Evolutionary conservation across 129 eudicot genomes (phyloP), one percentile per base, ranked within the genome.

Genomic region (Centaurea solstitialis): DNA sequence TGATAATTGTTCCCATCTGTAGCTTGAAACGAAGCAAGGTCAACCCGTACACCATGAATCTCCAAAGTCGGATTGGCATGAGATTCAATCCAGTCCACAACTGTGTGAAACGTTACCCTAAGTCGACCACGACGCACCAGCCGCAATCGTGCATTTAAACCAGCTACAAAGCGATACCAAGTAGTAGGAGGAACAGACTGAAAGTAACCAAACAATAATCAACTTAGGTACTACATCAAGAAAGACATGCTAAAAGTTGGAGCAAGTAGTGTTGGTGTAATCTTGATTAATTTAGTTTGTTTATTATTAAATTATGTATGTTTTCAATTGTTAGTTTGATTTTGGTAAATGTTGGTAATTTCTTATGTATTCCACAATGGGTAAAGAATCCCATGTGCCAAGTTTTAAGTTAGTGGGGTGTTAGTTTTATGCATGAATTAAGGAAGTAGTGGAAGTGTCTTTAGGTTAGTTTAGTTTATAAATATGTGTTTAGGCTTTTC

Each of bases 101-200:
- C 87, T 8, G 92, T 82, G 4, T 85, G 88, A 72, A 95, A 89
- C 79, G 75, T 95, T 72, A 74, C 40, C 79, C 92, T 84, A 15
- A 95, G 90, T 75, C 95, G 81, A 76, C 97, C 99, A 69, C 80
- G 85, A 43, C 97, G 87, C 33, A 91, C 97, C 80, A 93, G 84
- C 40, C 99, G 98, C 80, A 95, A 87, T 66, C 93, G 97, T 41
- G 99, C 99, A 87, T 95, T 95, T 76, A 95, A 70, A 65, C 99
- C 99, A 80, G 99, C 98, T 75, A 95, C 99, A 81, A 93, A 86
- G 0, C 99, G 94, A 78, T 89, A 91, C 99, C 99, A 95, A 59
- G 95, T 93, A 18, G 99, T 95, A 30, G 99, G 98, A n/a, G 97
- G 93, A 15, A 89, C 87, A 68, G 93, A 84, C 99, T 93, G 93